phyloP scores from a whole-genome alignment of 306 rosid species.

The Cucurbita maxima region DNA sequence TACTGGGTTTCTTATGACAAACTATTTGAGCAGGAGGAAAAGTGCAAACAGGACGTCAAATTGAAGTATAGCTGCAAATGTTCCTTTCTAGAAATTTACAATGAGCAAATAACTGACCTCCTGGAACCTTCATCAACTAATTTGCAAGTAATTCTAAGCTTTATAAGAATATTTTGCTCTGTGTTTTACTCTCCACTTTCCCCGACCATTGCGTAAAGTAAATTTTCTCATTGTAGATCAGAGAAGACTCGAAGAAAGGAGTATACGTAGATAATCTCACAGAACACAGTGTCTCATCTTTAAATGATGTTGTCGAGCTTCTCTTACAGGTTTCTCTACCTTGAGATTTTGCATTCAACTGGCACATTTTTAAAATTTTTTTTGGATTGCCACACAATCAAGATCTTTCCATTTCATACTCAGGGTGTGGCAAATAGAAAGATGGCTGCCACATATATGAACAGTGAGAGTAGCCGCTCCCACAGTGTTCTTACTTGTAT shows the following conservation, averaged over 20 bases:
- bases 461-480: constrained; percentile 87
- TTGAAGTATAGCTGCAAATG: constrained; percentile 84
- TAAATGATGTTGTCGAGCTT: constrained; percentile 72
- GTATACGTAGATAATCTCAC: constrained; percentile 82
- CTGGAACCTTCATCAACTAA: constrained; percentile 83
- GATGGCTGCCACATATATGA: constrained; percentile 91
- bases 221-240: constrained; percentile 42
- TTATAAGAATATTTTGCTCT: constrained; percentile 10
- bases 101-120: constrained; percentile 92
- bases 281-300: constrained; percentile 53
- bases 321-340: constrained; percentile 49
- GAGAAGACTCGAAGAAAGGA: constrained; percentile 98
- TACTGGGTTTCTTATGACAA: constrained; percentile 9
- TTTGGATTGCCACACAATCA: constrained; percentile 10
- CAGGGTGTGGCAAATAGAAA: constrained; percentile 91
- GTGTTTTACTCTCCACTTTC: not conserved
- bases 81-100: constrained; percentile 87
- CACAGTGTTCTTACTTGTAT: constrained; percentile 94
- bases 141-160: constrained; percentile 53
- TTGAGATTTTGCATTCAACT: constrained; percentile 2
- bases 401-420: constrained; percentile 11
- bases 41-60: constrained; percentile 43
- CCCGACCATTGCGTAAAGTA: not conserved
- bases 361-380: not conserved
- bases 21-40: constrained; percentile 54